phyloP scores from a whole-genome alignment of 495 filamentous ascomycete species.

The Penicillium odoratum region DNA sequence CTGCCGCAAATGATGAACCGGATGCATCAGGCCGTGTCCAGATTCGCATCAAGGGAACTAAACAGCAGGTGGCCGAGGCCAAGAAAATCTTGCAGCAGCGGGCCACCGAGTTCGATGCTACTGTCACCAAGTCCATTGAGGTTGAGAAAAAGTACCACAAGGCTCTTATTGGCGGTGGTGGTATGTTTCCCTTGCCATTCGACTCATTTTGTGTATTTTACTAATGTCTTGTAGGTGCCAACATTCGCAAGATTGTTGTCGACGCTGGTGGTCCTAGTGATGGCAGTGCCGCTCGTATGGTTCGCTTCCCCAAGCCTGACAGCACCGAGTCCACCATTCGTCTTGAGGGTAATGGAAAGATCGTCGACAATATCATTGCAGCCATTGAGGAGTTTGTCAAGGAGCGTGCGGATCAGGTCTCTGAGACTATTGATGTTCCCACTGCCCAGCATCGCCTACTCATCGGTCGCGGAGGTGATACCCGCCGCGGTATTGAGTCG shows the following conservation, averaged over 20 bases:
- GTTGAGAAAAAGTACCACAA: conserved; percentile 92
- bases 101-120: conserved; percentile 81
- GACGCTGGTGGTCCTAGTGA: conserved; percentile 89
- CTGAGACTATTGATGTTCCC: conserved; percentile 74
- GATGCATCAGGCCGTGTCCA: conserved; percentile 68
- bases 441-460: conserved; percentile 85
- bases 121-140: conserved; percentile 75
- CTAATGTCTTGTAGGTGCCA: conserved; percentile 65
- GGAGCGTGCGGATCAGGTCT: conserved; percentile 76
- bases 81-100: conserved; percentile 87
- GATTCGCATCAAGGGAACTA: conserved; percentile 87
- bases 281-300: conserved; percentile 74
- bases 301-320: conserved; percentile 87
- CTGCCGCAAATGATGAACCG: conserved; percentile 59
- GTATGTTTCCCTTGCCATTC: conserved; percentile 51
- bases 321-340: conserved; percentile 75
- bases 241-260: conserved; percentile 81
- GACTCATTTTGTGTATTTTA: conserved; percentile 9
- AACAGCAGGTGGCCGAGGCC: conserved; percentile 83
- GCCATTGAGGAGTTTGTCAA: conserved; percentile 76
- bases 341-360: conserved; percentile 74
- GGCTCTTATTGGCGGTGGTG: conserved; percentile 82
- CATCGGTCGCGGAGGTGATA: conserved; percentile 89
- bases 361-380: conserved; percentile 87
- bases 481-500: conserved; percentile 79